Evolutionary conservation across 2,329 filamentous ascomycete species (phyloP), one percentile per base, ranked within the genome.

Genomic region (Apiospora hydei): DNA sequence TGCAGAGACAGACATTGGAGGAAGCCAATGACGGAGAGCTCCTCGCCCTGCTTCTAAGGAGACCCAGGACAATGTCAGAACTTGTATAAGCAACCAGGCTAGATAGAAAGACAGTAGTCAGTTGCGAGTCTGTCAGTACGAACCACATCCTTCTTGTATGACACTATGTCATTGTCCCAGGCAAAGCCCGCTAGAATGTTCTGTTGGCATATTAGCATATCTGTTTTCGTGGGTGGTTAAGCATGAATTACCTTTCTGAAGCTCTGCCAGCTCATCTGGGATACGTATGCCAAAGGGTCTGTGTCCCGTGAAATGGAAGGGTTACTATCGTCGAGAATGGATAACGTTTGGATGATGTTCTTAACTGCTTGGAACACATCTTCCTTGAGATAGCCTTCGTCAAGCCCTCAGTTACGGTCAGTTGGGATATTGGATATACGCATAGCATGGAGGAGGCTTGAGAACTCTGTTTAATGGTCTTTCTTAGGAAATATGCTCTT

Each of bases 381-480:
- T n/a, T 76, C 72, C 51, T 74, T 77, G 43, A 80, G 73, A 21
- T 73, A 71, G 2, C 80, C 80, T 64, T 80, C 79, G 69, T 81
- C 79, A 38, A 80, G 79, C 49, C 74, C 75, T n/a, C 21, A 8
- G 8, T n/a, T 21, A 18, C 6, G 46, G 46, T 47, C 6, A 34
- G 14, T 1, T 38, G n/a, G 41, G 64, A 21, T 21, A 30, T 14
- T 24, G 51, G 24, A 46, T 13, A 71, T 13, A n/a, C n/a, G 10
- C 13, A 24, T 11, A 16, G 24, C 24, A 38, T n/a, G n/a, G n/a
- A n/a, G n/a, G n/a, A n/a, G n/a, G n/a, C n/a, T n/a, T n/a, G n/a
- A n/a, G n/a, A n/a, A n/a, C 21, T 1, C 21, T 7, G 10, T 11
- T 14, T 13, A 4, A 43, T 13, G 10, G 13, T 3, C 5, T 13